These are phyloP conservation scores for Ensete glaucum DNA, from an alignment of 176 grass and related monocot species.

Conservation along the genomic window DNA sequence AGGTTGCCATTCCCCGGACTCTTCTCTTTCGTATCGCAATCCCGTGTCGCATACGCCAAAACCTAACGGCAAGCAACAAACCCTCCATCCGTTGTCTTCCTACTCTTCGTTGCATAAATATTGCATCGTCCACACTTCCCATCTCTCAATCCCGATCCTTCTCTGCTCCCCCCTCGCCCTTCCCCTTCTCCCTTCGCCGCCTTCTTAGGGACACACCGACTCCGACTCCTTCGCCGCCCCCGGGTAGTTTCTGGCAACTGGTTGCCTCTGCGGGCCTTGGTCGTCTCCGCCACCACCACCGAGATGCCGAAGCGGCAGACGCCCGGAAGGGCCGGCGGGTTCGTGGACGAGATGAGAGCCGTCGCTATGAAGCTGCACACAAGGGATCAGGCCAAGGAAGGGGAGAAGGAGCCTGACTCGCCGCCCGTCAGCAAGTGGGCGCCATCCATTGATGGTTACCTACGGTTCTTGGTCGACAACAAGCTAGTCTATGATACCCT, in stretches of 20 bases:
- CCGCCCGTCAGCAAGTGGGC: constrained; percentile 70
- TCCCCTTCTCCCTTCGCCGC: background rate
- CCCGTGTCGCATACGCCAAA: background rate
- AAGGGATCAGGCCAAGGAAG: constrained; percentile 72
- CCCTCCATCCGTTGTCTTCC: no score
- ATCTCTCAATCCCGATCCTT: background rate
- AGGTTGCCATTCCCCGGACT: background rate
- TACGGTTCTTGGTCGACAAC: constrained; percentile 91
- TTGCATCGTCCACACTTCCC: background rate
- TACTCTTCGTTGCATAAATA: background rate
- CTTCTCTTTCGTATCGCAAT: background rate
- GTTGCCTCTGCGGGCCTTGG: background rate
- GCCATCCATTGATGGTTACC: constrained; percentile 57
- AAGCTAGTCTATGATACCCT: constrained; percentile 75
- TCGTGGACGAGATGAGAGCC: constrained; percentile 91
- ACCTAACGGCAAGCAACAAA: background rate
- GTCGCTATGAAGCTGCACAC: constrained; percentile 87
- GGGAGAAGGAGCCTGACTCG: constrained; percentile 66
- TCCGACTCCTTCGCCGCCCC: background rate
- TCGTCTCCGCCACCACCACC: background rate
- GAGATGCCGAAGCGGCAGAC: background rate
- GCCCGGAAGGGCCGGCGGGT: constrained; percentile 29
- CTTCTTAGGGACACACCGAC: background rate
- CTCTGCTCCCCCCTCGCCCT: background rate
- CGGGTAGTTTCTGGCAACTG: background rate